A percentile compares a stretch with the other conserved stretches of the same genome.
Conservation (phyloP, 371 early-diverging fungal genomes). For the Mortierella sp. region DNA sequence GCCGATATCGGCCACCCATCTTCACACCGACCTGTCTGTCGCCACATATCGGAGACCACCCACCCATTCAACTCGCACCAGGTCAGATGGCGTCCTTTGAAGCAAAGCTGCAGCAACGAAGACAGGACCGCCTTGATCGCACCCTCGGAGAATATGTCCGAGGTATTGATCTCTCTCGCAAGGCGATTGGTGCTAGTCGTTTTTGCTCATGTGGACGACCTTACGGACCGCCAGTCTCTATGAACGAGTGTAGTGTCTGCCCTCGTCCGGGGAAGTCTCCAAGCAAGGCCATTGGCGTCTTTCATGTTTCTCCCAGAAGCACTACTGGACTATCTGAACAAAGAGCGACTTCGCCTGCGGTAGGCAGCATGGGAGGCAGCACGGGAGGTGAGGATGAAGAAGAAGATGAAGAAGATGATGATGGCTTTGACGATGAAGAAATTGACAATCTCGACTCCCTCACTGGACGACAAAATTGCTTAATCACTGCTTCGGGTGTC, state of each 20-base stretch:
- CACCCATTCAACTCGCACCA: conserved; percentile 5
- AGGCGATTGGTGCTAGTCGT: conserved; percentile 14
- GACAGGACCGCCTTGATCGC: conserved; percentile 16
- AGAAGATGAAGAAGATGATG: background rate
- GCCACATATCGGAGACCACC: background rate
- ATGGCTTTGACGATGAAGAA: conserved; percentile 48
- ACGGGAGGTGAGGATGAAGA: background rate
- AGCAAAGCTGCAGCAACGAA: conserved; percentile 11
- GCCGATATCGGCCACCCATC: conserved; percentile 48
- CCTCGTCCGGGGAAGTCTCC: conserved; percentile 1
- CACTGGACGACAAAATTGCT: background rate
- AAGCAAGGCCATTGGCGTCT: background rate
- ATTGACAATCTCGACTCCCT: background rate
- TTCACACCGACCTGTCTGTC: conserved; percentile 8
- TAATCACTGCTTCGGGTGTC: background rate
- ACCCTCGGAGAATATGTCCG: conserved; percentile 36
- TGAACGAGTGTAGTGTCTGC: conserved; percentile 7
- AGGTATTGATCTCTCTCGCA: conserved; percentile 34
- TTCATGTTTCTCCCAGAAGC: background rate
- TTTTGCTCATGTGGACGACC: conserved; percentile 5
- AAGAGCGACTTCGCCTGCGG: background rate
- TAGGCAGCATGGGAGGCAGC: background rate
- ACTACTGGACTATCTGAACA: background rate
- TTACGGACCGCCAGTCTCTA: background rate
- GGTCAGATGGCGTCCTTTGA: conserved; percentile 19